phyloP scores from a whole-genome alignment of 441 rosid genomes.

The Biscutella laevigata region DNA sequence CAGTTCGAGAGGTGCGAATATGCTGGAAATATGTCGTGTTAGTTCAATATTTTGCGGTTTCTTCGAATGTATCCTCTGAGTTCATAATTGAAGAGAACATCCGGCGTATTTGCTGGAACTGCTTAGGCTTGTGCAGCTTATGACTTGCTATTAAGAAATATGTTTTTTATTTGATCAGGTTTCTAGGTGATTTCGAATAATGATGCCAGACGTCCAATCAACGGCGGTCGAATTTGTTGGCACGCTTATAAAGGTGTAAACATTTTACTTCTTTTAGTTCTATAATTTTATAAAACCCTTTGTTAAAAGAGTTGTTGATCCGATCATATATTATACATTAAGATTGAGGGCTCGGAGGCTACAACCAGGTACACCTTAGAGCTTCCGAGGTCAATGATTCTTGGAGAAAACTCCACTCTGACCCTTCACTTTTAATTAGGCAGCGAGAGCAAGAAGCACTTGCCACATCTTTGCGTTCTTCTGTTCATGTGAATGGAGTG shows the following conservation, averaged over 20 bases:
- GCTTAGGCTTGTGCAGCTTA: slow-evolving; percentile 98
- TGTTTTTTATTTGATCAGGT: neutral
- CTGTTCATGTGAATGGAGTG: too few species aligned
- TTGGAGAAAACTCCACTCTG: slow-evolving; percentile 88
- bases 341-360: slow-evolving; percentile 97
- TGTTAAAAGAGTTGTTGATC: neutral
- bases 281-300: slow-evolving; percentile 10
- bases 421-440: slow-evolving; percentile 79
- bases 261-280: neutral
- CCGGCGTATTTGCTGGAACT: slow-evolving; percentile 93
- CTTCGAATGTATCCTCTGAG: slow-evolving; percentile 67
- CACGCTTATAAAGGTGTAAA: slow-evolving; percentile 81
- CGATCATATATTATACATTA: slow-evolving; percentile 33
- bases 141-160: slow-evolving; percentile 79
- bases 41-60: slow-evolving; percentile 71
- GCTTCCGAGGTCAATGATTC: slow-evolving; percentile 76
- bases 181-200: slow-evolving; percentile 2
- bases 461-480: too few species aligned
- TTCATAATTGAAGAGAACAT: slow-evolving; percentile 85
- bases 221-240: slow-evolving; percentile 58
- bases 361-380: slow-evolving; percentile 78
- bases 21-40: slow-evolving; percentile 46
- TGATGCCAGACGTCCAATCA: slow-evolving; percentile 80
- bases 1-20: slow-evolving; percentile 68
- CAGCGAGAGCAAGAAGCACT: slow-evolving; percentile 89